These are phyloP conservation scores for Elsinoe ampelina DNA, from an alignment of 2,329 filamentous ascomycete species.

Conservation along the genomic window DNA sequence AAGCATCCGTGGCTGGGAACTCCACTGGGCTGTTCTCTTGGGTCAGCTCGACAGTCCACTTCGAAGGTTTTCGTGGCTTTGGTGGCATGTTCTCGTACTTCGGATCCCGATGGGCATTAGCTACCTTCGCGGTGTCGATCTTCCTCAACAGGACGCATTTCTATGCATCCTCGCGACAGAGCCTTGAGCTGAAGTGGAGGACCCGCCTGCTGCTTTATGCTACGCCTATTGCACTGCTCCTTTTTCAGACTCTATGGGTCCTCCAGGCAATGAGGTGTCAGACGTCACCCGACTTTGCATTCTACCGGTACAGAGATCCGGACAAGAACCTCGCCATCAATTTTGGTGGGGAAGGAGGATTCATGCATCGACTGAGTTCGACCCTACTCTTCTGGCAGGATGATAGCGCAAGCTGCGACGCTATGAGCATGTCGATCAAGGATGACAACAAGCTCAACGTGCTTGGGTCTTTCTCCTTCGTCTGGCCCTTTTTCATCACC, in stretches of 20 bases:
- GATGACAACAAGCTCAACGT: slow-evolving; percentile 42
- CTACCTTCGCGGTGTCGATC: slow-evolving; percentile 77
- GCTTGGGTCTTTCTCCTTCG: slow-evolving; percentile 67
- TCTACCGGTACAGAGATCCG: slow-evolving; percentile 38
- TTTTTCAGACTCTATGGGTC: slow-evolving; percentile 58
- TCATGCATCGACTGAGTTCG: slow-evolving; percentile 65
- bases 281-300: slow-evolving; percentile 47
- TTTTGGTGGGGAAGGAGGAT: slow-evolving; percentile 51
- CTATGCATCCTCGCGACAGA: slow-evolving; percentile 78
- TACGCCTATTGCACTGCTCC: slow-evolving; percentile 60
- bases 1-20: neutral
- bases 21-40: slow-evolving; percentile 17
- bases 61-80: slow-evolving; percentile 55
- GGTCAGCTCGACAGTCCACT: slow-evolving; percentile 28
- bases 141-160: slow-evolving; percentile 86
- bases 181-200: slow-evolving; percentile 66
- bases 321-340: slow-evolving; percentile 36
- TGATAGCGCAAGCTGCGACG: slow-evolving; percentile 65
- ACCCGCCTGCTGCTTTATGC: slow-evolving; percentile 61
- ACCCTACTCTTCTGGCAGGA: slow-evolving; percentile 62
- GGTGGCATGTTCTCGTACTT: slow-evolving; percentile 84
- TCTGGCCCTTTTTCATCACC: slow-evolving; percentile 67
- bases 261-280: slow-evolving; percentile 88
- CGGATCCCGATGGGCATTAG: slow-evolving; percentile 84
- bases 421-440: slow-evolving; percentile 60